Percentiles rank a stretch among this genome's conserved stretches.
phyloP scores from a whole-genome alignment of 2,329 filamentous ascomycete species.

The Pseudogymnoascus sp. region DNA sequence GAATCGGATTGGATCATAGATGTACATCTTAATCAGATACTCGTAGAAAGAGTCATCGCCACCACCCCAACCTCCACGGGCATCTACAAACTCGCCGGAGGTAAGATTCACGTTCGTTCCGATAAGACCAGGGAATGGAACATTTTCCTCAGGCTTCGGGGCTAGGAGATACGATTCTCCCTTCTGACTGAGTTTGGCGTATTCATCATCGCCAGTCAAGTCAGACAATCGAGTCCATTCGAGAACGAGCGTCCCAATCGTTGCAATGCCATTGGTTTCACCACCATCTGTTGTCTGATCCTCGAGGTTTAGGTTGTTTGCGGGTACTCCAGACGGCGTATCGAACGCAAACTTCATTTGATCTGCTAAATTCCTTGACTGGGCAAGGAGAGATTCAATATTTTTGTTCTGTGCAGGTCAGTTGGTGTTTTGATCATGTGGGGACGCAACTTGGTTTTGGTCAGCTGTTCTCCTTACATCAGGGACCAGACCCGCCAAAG shows the following conservation, averaged over 20 bases:
- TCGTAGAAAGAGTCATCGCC: slow-evolving; percentile 79
- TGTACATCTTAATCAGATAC: slow-evolving; percentile 85
- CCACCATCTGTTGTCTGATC: slow-evolving; percentile 42
- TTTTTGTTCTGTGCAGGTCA: slow-evolving; percentile 17
- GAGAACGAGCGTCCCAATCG: slow-evolving; percentile 67
- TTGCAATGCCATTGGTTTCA: slow-evolving; percentile 63
- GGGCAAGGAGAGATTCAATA: slow-evolving; percentile 53
- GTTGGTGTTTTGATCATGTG: slow-evolving; percentile 20
- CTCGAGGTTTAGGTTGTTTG: slow-evolving; percentile 57
- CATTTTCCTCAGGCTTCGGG: slow-evolving; percentile 51
- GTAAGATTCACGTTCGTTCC: slow-evolving; percentile 58
- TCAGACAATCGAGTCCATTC: slow-evolving; percentile 81
- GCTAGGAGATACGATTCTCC: slow-evolving; percentile 63
- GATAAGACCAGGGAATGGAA: slow-evolving; percentile 71
- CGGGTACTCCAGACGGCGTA: slow-evolving; percentile 66
- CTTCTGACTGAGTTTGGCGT: slow-evolving; percentile 57
- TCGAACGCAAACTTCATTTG: slow-evolving; percentile 70
- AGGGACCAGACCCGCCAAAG: slow-evolving; percentile 44
- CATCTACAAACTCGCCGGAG: slow-evolving; percentile 60
- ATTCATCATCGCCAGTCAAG: slow-evolving; percentile 58
- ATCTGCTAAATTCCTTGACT: slow-evolving; percentile 63
- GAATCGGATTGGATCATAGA: slow-evolving; percentile 65
- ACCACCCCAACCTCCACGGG: slow-evolving; percentile 65
- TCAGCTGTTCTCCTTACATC: slow-evolving; percentile 24
- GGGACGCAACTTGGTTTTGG: slow-evolving; percentile 11